These are phyloP conservation scores for Magnaporthiopsis rhizophila DNA, from an alignment of 2,329 filamentous ascomycete species.

Conservation along the genomic window DNA sequence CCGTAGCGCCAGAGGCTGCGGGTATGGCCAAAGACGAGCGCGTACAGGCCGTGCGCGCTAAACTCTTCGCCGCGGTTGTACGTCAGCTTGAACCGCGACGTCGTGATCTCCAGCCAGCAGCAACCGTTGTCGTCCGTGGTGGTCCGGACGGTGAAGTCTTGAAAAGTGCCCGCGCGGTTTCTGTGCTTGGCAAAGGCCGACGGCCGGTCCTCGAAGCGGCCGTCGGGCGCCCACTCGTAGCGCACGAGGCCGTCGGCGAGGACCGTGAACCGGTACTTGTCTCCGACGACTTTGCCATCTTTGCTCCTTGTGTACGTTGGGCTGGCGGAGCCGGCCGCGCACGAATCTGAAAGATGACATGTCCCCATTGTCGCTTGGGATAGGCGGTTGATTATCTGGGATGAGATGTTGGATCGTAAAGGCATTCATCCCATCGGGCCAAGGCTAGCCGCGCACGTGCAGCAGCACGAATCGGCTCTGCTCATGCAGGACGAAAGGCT, in stretches of 20 bases:
- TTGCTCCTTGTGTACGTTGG: background rate
- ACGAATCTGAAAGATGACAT: background rate
- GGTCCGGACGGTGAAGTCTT: conserved; percentile 35
- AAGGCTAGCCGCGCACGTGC: background rate
- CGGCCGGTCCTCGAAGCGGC: conserved; percentile 52
- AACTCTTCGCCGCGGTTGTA: conserved; percentile 52
- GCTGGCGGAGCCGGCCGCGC: too few relatives aligned
- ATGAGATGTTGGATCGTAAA: too few relatives aligned
- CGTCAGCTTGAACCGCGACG: conserved; percentile 43
- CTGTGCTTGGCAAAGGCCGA: conserved; percentile 55
- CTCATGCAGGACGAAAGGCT: too few relatives aligned
- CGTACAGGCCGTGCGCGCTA: conserved; percentile 37
- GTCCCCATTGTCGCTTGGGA: background rate
- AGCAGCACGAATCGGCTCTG: background rate
- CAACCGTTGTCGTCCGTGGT: conserved; percentile 13
- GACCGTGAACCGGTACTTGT: conserved; percentile 51
- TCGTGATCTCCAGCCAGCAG: conserved; percentile 45
- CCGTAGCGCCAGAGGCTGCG: conserved; percentile 41
- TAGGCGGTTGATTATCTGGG: background rate
- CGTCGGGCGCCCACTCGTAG: conserved; percentile 54
- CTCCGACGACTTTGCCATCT: conserved; percentile 19
- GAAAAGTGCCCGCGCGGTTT: conserved; percentile 19
- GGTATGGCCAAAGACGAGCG: conserved; percentile 33
- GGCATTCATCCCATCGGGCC: too few relatives aligned
- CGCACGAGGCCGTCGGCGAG: conserved; percentile 48